phyloP scores from a whole-genome alignment of 2,329 filamentous ascomycete species.

The Microcyclospora tardicrescens region DNA sequence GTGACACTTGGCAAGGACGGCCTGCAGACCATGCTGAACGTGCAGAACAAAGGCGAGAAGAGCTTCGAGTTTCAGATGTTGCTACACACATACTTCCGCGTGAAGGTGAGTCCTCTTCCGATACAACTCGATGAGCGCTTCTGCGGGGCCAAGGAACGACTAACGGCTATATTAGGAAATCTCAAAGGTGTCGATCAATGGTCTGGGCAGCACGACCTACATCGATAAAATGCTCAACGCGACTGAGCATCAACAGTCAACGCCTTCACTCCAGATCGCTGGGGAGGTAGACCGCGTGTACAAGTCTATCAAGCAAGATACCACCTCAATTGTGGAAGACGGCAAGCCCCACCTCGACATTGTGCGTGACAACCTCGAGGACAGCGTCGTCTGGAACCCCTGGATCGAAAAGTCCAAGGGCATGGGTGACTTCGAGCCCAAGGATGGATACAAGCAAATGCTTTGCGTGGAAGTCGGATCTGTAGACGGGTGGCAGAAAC shows the following conservation, averaged over 20 bases:
- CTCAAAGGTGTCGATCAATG: constrained; percentile 54
- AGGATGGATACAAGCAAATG: constrained; percentile 86
- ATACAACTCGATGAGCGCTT: not conserved
- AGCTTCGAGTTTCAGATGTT: constrained; percentile 85
- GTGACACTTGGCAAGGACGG: constrained; percentile 67
- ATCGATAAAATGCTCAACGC: constrained; percentile 65
- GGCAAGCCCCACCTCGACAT: constrained; percentile 57
- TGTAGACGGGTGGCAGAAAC: constrained; percentile 67
- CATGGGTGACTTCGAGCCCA: constrained; percentile 78
- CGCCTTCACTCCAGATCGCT: constrained; percentile 53
- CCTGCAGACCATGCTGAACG: constrained; percentile 68
- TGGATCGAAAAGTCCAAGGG: constrained; percentile 73
- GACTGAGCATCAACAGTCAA: constrained; percentile 50
- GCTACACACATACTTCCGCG: constrained; percentile 77
- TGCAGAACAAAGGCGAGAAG: constrained; percentile 73
- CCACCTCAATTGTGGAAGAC: constrained; percentile 50
- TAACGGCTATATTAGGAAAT: constrained; percentile 52
- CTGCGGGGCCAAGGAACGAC: not conserved
- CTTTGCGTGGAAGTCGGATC: constrained; percentile 85
- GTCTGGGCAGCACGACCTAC: constrained; percentile 65
- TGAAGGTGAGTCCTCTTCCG: constrained; percentile 47
- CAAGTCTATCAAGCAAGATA: constrained; percentile 48
- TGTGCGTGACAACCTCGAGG: constrained; percentile 68
- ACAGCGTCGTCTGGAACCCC: constrained; percentile 95
- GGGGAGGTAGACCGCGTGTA: constrained; percentile 84